Evolutionary conservation across 495 filamentous ascomycete species (phyloP).

Genomic region (Penicillium alfredii): DNA sequence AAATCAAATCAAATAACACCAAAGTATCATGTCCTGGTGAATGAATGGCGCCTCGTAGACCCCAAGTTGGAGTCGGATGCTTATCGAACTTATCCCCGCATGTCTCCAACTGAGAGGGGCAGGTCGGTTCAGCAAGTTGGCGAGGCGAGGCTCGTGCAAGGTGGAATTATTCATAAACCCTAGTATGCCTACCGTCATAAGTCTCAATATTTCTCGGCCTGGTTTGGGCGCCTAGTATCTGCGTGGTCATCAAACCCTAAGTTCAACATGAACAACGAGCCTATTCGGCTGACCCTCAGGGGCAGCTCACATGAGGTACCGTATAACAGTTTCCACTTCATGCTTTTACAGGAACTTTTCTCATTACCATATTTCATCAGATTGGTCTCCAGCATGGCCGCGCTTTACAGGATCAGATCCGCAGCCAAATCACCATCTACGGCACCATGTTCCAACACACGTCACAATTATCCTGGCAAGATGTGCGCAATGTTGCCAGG

Average conservation of each 20-base stretch:
- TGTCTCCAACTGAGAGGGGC: constrained; percentile 18
- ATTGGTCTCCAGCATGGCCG: constrained; percentile 52
- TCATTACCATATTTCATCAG: too few species aligned
- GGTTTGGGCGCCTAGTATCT: too few species aligned
- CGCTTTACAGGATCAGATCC: constrained; percentile 38
- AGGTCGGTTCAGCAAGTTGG: constrained; percentile 6
- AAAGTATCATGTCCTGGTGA: too few species aligned
- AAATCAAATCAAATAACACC: too few species aligned
- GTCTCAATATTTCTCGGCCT: too few species aligned
- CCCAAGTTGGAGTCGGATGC: constrained; percentile 1
- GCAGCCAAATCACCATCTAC: constrained; percentile 47
- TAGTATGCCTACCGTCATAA: too few species aligned
- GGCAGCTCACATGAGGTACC: constrained; percentile 30
- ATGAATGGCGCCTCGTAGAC: too few species aligned
- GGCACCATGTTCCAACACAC: constrained; percentile 44
- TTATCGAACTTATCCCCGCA: constrained; percentile 16
- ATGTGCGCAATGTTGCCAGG: constrained; percentile 39
- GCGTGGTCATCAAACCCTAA: too few species aligned
- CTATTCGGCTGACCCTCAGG: constrained; percentile 18
- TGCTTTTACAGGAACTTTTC: too few species aligned
- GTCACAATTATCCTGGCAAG: constrained; percentile 42
- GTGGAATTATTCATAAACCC: too few species aligned
- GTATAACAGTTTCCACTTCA: too few species aligned
- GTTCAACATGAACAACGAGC: constrained; percentile 7
- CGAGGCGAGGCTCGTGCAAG: too few species aligned